Evolutionary conservation across 257 asterid genomes (phyloP).

Genomic region (Catharanthus roseus): DNA sequence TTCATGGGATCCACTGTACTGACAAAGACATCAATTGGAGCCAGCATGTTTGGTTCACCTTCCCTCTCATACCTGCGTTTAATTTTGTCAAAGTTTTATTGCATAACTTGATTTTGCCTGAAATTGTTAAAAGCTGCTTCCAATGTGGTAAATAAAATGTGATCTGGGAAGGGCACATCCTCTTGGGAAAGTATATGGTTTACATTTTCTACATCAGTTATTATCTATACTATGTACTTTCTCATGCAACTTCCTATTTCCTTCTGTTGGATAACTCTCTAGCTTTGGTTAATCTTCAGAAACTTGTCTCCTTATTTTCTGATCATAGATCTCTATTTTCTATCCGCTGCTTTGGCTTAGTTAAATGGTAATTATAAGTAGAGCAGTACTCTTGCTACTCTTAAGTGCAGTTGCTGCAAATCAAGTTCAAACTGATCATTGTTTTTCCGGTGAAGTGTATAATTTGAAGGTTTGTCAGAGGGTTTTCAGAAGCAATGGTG

Average conservation of each 20-base stretch:
- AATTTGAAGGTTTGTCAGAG: not conserved
- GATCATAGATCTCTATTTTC: not conserved
- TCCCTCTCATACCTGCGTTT: slow-evolving; percentile 79
- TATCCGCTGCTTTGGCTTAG: not conserved
- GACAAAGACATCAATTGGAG: slow-evolving; percentile 80
- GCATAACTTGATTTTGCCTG: not conserved
- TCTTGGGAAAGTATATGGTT: too few relatives aligned
- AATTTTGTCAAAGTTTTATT: slow-evolving; percentile 9
- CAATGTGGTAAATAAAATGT: not conserved
- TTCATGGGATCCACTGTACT: slow-evolving; percentile 93
- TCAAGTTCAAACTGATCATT: not conserved
- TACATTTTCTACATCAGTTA: too few relatives aligned
- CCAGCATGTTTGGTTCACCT: slow-evolving; percentile 87
- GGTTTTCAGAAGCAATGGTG: not conserved
- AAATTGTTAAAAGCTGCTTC: not conserved
- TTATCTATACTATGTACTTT: not conserved
- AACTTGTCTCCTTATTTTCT: not conserved
- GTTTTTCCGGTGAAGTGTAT: not conserved
- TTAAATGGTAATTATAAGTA: not conserved
- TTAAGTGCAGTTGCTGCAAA: not conserved
- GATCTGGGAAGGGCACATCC: not conserved
- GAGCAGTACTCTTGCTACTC: not conserved
- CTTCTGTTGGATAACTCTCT: not conserved
- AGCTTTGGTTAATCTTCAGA: not conserved
- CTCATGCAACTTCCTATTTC: not conserved